Percentiles rank a stretch among this genome's conserved stretches.
Conservation (phyloP, 257 asterid species). For the Petunia axillaris region DNA sequence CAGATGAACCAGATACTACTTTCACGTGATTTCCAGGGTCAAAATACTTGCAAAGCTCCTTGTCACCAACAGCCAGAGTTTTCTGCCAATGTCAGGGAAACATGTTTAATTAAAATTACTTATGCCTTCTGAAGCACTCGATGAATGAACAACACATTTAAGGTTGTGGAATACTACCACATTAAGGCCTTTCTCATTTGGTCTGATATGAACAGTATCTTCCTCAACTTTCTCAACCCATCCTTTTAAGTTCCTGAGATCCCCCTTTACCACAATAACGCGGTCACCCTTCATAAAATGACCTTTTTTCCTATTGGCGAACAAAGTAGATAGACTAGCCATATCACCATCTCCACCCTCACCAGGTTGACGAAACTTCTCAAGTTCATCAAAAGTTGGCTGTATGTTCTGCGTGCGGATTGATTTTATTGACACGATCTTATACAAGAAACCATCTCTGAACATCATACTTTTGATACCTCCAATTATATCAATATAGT, state of each 20-base stretch:
- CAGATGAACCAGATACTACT: constrained; percentile 88
- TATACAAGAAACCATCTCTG: constrained; percentile 91
- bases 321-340: constrained; percentile 81
- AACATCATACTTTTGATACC: constrained; percentile 66
- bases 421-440: constrained; percentile 85
- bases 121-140: not conserved
- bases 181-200: constrained; percentile 77
- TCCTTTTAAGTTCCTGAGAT: constrained; percentile 85
- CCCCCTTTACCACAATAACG: constrained; percentile 91
- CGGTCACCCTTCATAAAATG: constrained; percentile 96
- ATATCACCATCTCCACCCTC: constrained; percentile 83
- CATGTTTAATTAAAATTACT: constrained; percentile 3
- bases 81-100: constrained; percentile 43
- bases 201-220: constrained; percentile 89
- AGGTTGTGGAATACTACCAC: constrained; percentile 36
- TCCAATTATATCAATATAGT: constrained; percentile 80
- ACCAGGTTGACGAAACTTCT: constrained; percentile 85
- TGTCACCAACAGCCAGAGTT: constrained; percentile 83
- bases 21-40: constrained; percentile 96
- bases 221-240: constrained; percentile 97
- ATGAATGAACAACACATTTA: constrained; percentile 20
- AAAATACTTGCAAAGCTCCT: constrained; percentile 92
- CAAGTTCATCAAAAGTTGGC: constrained; percentile 94
- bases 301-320: constrained; percentile 89
- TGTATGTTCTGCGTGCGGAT: constrained; percentile 79